Base-by-base conservation (phyloP, 768 basidiomycete species). In the Gymnopilus dilepis region DNA sequence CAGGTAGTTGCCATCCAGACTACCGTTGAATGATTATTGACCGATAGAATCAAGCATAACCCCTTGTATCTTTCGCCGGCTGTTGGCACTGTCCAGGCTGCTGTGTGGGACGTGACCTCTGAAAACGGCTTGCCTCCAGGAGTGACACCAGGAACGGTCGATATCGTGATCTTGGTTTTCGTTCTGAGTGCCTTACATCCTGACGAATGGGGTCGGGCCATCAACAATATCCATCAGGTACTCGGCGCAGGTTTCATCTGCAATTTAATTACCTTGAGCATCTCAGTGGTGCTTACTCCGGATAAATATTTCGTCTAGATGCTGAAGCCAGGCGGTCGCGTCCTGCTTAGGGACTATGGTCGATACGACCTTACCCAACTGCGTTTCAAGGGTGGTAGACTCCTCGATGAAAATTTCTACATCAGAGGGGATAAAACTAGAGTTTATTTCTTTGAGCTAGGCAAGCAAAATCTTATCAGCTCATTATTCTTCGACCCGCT, bases 401-500 rank as follows among this genome's bases (percentile, higher is more conserved):
- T 99, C 58, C 84, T 99, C 11, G 92, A 94, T 42, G 94, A 96
- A 48, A 96, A 97, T 72, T 89, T 99, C 65, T 99, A 99, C 70
- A 91, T 97, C 54, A 86, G 97, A 37, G 97, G 97, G 0, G 97
- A 99, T 77, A 96, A 94, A 69, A 99, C 97, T 0, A 82, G 97
- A 38, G 97, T 99, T 0, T 99, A 98, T 75, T 99, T 99, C 74
- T 99, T 99, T 66, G 91, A 93, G 62, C 73, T 92, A 11, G 92
- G 95, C 93, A 66, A 30, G 33, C 43, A 42, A 45, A 19, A 31
- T 4, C 24, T 11, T 28, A 45, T 37, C 13, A 28, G 5, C 30
- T 15, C 28, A 19, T 61, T 51, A n/a, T 47, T 63, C 21, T 34
- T 31, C 64, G 19, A 53, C 40, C 50, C 12, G n/a, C 38, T 15